These are phyloP conservation scores for Candida nonsorbophila DNA, from an alignment of 805 yeast species.

Conservation along the genomic window DNA sequence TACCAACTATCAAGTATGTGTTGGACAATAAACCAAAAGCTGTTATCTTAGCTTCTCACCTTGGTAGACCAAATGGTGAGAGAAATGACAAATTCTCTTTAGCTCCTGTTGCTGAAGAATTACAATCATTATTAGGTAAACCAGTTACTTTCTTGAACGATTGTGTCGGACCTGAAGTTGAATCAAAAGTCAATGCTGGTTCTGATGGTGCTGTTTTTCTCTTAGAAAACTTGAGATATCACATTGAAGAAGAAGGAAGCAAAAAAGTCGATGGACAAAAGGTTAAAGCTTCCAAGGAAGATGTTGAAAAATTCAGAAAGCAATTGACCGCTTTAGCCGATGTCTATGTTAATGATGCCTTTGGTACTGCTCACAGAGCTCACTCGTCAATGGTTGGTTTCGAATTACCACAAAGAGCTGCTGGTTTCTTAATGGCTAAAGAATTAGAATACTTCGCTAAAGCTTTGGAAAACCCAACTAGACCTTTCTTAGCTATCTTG, in stretches of 20 bases:
- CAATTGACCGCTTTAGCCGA: conserved; percentile 91
- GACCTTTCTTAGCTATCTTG: conserved; percentile 97
- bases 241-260: conserved; percentile 94
- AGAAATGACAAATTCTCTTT: conserved; percentile 79
- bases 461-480: conserved; percentile 95
- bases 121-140: conserved; percentile 64
- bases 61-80: conserved; percentile 99
- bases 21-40: conserved; percentile 87
- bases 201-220: conserved; percentile 78
- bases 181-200: conserved; percentile 68
- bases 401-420: conserved; percentile 91
- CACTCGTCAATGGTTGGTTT: conserved; percentile 99
- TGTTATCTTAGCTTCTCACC: conserved; percentile 90
- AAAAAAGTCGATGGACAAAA: conserved; percentile 84
- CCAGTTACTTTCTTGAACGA: conserved; percentile 81
- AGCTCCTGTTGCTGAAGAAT: conserved; percentile 89
- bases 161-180: conserved; percentile 91
- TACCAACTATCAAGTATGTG: conserved; percentile 96
- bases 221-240: conserved; percentile 97
- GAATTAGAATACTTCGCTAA: conserved; percentile 96
- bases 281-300: conserved; percentile 85
- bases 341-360: conserved; percentile 96
- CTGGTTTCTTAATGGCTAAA: conserved; percentile 98
- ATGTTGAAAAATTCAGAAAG: conserved; percentile 81
- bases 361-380: conserved; percentile 99